Evolutionary conservation across 2,329 filamentous ascomycete genomes (phyloP).

Genomic region (Verticillium alfalfae): DNA sequence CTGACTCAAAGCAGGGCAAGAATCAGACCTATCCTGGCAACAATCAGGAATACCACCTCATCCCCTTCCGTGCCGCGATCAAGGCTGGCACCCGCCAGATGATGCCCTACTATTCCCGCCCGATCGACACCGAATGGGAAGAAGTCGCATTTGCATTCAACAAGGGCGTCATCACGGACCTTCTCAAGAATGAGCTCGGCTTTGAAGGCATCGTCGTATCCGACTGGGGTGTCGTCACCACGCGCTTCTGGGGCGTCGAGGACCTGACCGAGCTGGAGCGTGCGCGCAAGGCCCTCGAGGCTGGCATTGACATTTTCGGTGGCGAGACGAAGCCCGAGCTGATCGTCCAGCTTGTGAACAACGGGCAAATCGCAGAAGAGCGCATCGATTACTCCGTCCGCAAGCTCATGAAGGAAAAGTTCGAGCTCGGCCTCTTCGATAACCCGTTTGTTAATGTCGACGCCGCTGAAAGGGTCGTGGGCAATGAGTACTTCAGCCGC

Average conservation of each 20-base stretch:
- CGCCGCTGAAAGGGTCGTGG: constrained; percentile 32
- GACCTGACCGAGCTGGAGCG: constrained; percentile 34
- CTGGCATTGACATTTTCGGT: constrained; percentile 47
- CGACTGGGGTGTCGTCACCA: constrained; percentile 48
- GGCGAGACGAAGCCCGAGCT: constrained; percentile 43
- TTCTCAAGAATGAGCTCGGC: constrained; percentile 39
- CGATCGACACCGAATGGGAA: constrained; percentile 39
- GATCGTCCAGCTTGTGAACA: constrained; percentile 36
- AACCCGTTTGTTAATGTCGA: constrained; percentile 42
- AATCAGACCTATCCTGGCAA: constrained; percentile 44
- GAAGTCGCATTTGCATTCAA: constrained; percentile 46
- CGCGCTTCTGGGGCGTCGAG: constrained; percentile 45
- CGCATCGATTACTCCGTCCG: constrained; percentile 40
- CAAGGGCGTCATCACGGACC: constrained; percentile 42
- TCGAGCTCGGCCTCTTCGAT: constrained; percentile 45
- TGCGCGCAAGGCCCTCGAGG: constrained; percentile 37
- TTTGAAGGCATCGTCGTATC: constrained; percentile 46
- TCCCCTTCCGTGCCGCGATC: constrained; percentile 45
- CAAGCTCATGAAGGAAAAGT: constrained; percentile 43
- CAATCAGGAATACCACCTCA: constrained; percentile 44
- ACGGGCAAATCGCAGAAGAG: constrained; percentile 30
- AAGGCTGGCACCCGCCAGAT: constrained; percentile 43
- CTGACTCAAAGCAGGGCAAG: constrained; percentile 33
- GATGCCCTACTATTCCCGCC: constrained; percentile 45
- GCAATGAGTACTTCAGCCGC: constrained; percentile 33